phyloP scores from a whole-genome alignment of 805 yeast species.

The Cyberlindnera japonica region DNA sequence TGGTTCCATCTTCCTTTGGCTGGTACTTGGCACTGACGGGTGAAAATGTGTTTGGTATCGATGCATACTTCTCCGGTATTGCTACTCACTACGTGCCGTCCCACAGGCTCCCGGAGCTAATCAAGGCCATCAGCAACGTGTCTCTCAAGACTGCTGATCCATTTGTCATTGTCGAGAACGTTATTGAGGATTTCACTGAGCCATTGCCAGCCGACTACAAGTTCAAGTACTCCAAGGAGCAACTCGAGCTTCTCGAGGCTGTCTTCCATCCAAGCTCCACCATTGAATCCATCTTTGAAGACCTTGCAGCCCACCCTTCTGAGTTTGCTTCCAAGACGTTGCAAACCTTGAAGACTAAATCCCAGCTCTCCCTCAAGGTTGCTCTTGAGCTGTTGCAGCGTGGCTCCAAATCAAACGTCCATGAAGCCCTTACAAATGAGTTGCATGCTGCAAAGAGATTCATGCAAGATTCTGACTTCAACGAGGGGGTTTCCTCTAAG shows the following conservation, averaged over 20 bases:
- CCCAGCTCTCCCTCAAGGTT: conserved; percentile 76
- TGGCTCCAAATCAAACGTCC: conserved; percentile 55
- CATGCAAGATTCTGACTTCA: conserved; percentile 61
- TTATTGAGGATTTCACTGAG: conserved; percentile 76
- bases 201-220: conserved; percentile 60
- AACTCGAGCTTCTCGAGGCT: conserved; percentile 61
- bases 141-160: conserved; percentile 27
- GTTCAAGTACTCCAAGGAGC: conserved; percentile 52
- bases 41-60: conserved; percentile 69
- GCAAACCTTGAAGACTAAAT: conserved; percentile 56
- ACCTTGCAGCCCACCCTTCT: conserved; percentile 48
- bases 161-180: conserved; percentile 51
- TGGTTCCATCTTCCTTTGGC: conserved; percentile 75
- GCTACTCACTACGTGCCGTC: conserved; percentile 88
- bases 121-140: conserved; percentile 53
- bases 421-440: conserved; percentile 68
- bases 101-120: conserved; percentile 56
- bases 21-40: conserved; percentile 86
- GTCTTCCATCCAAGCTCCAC: conserved; percentile 52
- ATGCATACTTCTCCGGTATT: conserved; percentile 76
- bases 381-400: conserved; percentile 64
- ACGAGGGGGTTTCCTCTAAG: conserved; percentile 63
- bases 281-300: conserved; percentile 46
- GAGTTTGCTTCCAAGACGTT: conserved; percentile 62
- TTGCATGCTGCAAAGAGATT: conserved; percentile 73